These are phyloP conservation scores for Truncatella angustata DNA, from an alignment of 2,329 filamentous ascomycete genomes.

Conservation along the genomic window DNA sequence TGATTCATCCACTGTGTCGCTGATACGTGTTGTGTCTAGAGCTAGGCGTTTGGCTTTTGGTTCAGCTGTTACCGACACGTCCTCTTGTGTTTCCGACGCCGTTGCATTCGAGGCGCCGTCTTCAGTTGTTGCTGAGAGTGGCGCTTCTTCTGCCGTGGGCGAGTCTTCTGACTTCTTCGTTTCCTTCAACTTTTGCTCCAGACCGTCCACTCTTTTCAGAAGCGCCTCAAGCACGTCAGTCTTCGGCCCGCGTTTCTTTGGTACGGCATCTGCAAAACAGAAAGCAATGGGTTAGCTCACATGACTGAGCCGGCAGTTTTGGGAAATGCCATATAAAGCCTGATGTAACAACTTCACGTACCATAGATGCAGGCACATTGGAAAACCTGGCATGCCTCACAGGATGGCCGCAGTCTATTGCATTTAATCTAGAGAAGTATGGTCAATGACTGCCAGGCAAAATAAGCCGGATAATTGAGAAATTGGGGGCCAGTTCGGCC, in stretches of 20 bases:
- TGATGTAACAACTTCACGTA: conserved; percentile 39
- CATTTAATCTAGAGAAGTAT: conserved; percentile 72
- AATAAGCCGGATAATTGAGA: conserved; percentile 1
- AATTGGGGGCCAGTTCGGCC: conserved; percentile 9
- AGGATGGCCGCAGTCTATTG: conserved; percentile 79
- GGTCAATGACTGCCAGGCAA: conserved; percentile 2
- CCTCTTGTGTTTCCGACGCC: conserved; percentile 16
- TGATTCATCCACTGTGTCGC: conserved; percentile 32
- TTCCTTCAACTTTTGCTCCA: conserved; percentile 77
- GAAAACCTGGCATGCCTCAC: conserved; percentile 86
- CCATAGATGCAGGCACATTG: conserved; percentile 87
- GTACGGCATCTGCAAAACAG: conserved; percentile 67
- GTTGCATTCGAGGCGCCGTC: conserved; percentile 21
- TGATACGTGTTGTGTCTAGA: conserved; percentile 33
- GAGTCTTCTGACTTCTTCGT: conserved; percentile 49
- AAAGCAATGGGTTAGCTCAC: not conserved
- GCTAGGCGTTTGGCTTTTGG: conserved; percentile 39
- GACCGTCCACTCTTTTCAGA: conserved; percentile 78
- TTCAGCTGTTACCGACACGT: conserved; percentile 32
- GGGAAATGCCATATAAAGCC: not conserved
- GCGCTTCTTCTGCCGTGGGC: conserved; percentile 33
- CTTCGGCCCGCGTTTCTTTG: conserved; percentile 87
- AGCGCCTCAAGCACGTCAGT: conserved; percentile 85
- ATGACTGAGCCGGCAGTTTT: not conserved
- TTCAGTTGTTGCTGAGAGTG: conserved; percentile 19